Base-by-base conservation (phyloP, 148 eudicot genomes). In the Polygonum aviculare region DNA sequence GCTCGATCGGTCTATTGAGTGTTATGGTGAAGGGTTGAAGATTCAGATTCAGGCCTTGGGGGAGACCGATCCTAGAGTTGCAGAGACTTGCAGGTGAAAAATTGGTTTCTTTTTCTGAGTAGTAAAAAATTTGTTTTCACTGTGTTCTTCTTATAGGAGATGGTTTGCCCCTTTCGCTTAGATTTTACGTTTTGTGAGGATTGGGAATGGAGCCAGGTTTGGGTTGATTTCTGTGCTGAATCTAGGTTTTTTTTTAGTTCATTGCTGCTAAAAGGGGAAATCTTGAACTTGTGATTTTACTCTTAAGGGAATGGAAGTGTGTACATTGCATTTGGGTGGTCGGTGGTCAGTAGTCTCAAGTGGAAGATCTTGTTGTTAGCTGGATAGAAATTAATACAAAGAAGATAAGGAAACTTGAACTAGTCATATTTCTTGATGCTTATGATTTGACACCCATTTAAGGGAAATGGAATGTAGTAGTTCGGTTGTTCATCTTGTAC, bases 11-110 rank as follows among this genome's bases (percentile, higher is more conserved):
- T 92, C 97, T 5, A 89, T 95, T 70, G 81, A 83, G 60, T 88
- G 88, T 81, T 95, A 95, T 44, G 87, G 90, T 78, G 84, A 89
- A 50, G 98, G 98, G n/a, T 80, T 95, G 85, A 83, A 88, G 71
- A 88, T 92, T 54, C 98, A 95, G 80, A 92, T 88, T 82, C 90
- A 84, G 55, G 90, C 93, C 0, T 80, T 95, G 77, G 98, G 98
- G 0, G 97, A 95, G 44, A 82, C 90, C 0, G 98, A 95, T 88
- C 97, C 98, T 2, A 81, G 98, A 73, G 98, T 95, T 75, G 98
- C 97, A 0, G 98, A 95, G 80, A 95, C 94, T 79, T 95, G 98
- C 87, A 85, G 98, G 98, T 94, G 39, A 47, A 67, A 26, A 26
- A 26, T 26, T 26, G 31, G 31, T 26, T 26, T 26, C 31, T 26